Conservation (phyloP, 1,284 basidiomycete species). For the Flammula alnicola region DNA sequence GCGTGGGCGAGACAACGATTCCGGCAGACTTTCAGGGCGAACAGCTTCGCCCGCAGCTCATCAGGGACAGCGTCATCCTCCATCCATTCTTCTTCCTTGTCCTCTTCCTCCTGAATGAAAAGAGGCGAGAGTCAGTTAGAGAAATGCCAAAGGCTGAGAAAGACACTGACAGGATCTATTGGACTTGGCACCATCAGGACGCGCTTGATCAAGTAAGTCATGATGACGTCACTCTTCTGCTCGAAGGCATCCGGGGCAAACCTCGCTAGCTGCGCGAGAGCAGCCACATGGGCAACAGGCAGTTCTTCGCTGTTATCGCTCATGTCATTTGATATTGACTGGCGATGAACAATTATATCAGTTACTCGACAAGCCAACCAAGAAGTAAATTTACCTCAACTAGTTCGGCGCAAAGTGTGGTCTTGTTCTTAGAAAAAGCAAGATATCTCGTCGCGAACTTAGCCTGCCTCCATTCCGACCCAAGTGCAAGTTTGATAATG, state of each 20-base stretch:
- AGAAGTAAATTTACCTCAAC: slow-evolving; percentile 62
- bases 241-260: slow-evolving; percentile 79
- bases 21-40: slow-evolving; percentile 78
- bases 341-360: slow-evolving; percentile 7
- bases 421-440: slow-evolving; percentile 59
- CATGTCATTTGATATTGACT: slow-evolving; percentile 67
- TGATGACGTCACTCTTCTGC: slow-evolving; percentile 73
- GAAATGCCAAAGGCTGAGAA: not conserved
- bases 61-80: slow-evolving; percentile 64
- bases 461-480: slow-evolving; percentile 70
- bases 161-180: slow-evolving; percentile 47
- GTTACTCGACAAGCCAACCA: not conserved
- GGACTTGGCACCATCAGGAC: slow-evolving; percentile 65
- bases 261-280: slow-evolving; percentile 77
- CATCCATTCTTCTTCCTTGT: slow-evolving; percentile 75
- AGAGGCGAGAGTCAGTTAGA: not conserved
- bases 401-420: slow-evolving; percentile 55
- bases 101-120: slow-evolving; percentile 47
- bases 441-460: slow-evolving; percentile 90
- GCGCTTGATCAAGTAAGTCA: slow-evolving; percentile 73
- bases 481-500: slow-evolving; percentile 62
- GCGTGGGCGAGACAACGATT: slow-evolving; percentile 79
- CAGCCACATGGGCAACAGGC: slow-evolving; percentile 72
- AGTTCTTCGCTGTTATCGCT: slow-evolving; percentile 52
- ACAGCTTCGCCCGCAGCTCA: slow-evolving; percentile 68